Conservation (phyloP, 2,329 filamentous ascomycete genomes). For the Colletotrichum australisinense region DNA sequence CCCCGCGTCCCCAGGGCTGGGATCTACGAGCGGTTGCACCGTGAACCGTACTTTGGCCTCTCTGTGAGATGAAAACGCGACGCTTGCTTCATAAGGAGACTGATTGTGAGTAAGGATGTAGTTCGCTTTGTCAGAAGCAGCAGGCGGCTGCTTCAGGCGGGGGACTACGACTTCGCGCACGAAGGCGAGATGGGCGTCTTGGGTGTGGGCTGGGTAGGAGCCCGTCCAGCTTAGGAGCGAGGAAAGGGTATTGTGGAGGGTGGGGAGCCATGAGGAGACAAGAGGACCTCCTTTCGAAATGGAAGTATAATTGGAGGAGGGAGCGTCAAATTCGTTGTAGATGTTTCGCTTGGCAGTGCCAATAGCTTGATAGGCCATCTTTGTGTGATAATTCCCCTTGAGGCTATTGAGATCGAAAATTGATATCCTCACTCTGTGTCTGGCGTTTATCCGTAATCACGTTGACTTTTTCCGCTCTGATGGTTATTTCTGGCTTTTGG, state of each 20-base stretch:
- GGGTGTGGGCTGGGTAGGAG: conserved; percentile 6
- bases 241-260: not conserved
- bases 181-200: conserved; percentile 19
- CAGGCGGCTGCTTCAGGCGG: conserved; percentile 13
- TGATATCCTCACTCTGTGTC: not conserved
- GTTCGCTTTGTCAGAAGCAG: not conserved
- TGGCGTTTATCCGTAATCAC: not conserved
- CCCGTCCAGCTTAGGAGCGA: conserved; percentile 19
- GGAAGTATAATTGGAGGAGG: not conserved
- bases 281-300: not conserved
- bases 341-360: not conserved
- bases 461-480: not conserved
- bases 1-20: not conserved
- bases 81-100: conserved; percentile 15
- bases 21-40: conserved; percentile 12
- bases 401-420: not conserved
- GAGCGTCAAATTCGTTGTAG: conserved; percentile 8
- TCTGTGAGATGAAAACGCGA: conserved; percentile 14
- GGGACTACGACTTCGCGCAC: conserved; percentile 10
- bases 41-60: conserved; percentile 17
- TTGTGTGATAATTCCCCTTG: not conserved
- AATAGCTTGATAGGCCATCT: not conserved
- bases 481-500: not conserved
- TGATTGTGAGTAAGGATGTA: conserved; percentile 21
- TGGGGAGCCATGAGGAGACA: conserved; percentile 13